These are phyloP conservation scores for Malassezia pachydermatis DNA, from an alignment of 1,284 basidiomycete species.

Conservation along the genomic window DNA sequence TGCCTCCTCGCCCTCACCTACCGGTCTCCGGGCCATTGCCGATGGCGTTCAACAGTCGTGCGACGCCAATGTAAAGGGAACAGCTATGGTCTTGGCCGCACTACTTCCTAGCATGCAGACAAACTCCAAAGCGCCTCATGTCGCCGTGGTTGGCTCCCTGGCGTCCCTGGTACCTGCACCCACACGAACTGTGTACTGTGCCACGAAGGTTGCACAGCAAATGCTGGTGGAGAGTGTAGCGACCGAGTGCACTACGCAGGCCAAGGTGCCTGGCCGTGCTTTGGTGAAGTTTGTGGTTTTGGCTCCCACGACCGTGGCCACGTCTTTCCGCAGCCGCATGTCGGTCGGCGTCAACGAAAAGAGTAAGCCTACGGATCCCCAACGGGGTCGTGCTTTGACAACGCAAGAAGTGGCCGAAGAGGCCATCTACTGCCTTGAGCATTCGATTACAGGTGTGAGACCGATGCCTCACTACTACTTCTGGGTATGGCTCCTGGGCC, in stretches of 20 bases:
- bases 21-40: conserved; percentile 43
- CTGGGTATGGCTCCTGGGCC: conserved; percentile 8
- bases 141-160: conserved; percentile 67
- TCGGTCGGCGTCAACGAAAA: neutral
- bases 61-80: conserved; percentile 50
- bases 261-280: neutral
- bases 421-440: neutral
- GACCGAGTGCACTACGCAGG: conserved; percentile 55
- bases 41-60: conserved; percentile 38
- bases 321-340: conserved; percentile 18
- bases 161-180: conserved; percentile 72
- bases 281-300: conserved; percentile 18
- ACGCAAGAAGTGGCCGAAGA: neutral
- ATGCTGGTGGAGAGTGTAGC: conserved; percentile 65
- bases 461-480: conserved; percentile 11
- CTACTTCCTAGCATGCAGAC: conserved; percentile 61
- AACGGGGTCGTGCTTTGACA: neutral
- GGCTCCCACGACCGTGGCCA: conserved; percentile 21
- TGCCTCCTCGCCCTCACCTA: conserved; percentile 19
- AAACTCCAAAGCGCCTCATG: conserved; percentile 62
- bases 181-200: conserved; percentile 68
- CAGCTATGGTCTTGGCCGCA: conserved; percentile 48
- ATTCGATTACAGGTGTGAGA: neutral
- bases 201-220: conserved; percentile 69
- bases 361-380: neutral